A percentile compares a stretch with the other conserved stretches of the same genome.
These are phyloP conservation scores for Penicillium sp. DNA, from an alignment of 2,329 filamentous ascomycete species.

Conservation along the genomic window DNA sequence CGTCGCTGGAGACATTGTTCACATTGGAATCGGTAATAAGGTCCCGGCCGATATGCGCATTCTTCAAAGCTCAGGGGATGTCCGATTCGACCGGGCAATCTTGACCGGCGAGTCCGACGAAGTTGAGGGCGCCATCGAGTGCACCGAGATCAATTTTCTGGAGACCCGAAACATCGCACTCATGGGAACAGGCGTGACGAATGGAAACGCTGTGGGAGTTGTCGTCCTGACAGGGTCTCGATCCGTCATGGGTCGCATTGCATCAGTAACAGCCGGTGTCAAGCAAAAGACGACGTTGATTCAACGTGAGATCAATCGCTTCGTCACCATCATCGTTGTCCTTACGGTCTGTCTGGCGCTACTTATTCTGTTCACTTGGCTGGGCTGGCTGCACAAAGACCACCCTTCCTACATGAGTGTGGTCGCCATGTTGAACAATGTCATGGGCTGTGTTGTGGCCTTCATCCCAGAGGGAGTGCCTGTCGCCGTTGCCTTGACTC, in stretches of 20 bases:
- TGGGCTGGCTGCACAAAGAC: slow-evolving; percentile 65
- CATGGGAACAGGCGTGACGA: slow-evolving; percentile 75
- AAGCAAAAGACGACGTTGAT: slow-evolving; percentile 70
- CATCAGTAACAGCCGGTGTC: slow-evolving; percentile 70
- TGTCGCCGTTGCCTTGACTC: slow-evolving; percentile 68
- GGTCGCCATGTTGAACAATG: slow-evolving; percentile 69
- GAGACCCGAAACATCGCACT: slow-evolving; percentile 77
- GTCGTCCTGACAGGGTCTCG: slow-evolving; percentile 71
- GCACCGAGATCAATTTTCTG: slow-evolving; percentile 72
- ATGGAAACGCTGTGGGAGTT: slow-evolving; percentile 67
- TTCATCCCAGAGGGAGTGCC: slow-evolving; percentile 79
- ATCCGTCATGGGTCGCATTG: slow-evolving; percentile 77
- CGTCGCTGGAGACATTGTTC: slow-evolving; percentile 72
- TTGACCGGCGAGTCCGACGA: slow-evolving; percentile 73
- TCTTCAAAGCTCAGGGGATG: slow-evolving; percentile 68
- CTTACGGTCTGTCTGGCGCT: slow-evolving; percentile 68
- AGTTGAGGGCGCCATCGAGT: slow-evolving; percentile 64
- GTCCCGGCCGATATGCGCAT: slow-evolving; percentile 75
- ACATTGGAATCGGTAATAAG: slow-evolving; percentile 72
- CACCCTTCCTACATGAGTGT: slow-evolving; percentile 73
- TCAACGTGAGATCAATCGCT: slow-evolving; percentile 72
- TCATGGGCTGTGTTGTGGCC: slow-evolving; percentile 72
- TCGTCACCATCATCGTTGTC: slow-evolving; percentile 69
- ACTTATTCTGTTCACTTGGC: slow-evolving; percentile 56
- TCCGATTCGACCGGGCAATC: slow-evolving; percentile 73